phyloP scores from a whole-genome alignment of 495 filamentous ascomycete genomes.

The Penicillium odoratum region DNA sequence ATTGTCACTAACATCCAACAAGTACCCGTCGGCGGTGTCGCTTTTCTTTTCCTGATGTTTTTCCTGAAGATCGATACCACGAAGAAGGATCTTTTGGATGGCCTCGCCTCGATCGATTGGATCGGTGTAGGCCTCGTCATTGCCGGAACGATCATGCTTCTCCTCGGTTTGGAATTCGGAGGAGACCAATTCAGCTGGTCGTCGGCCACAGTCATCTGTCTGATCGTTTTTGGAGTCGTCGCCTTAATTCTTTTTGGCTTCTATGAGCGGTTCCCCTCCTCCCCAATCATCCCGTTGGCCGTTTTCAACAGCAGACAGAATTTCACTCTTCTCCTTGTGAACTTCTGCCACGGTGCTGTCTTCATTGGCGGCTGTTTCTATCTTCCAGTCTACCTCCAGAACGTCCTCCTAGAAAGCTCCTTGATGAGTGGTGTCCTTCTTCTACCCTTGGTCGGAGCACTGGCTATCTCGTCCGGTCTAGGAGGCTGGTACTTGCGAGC shows the following conservation, averaged over 20 bases:
- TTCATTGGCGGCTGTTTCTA: conserved; percentile 11
- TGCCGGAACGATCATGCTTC: conserved; percentile 31
- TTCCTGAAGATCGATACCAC: conserved; percentile 33
- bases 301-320: conserved; percentile 6
- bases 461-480: conserved; percentile 6
- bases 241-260: conserved; percentile 2
- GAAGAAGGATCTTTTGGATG: conserved; percentile 28
- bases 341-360: conserved; percentile 4
- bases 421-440: conserved; percentile 6
- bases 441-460: conserved; percentile 3
- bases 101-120: conserved; percentile 33
- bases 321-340: not conserved
- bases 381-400: conserved; percentile 6
- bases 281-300: not conserved
- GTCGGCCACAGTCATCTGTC: conserved; percentile 17
- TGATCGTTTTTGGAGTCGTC: conserved; percentile 5
- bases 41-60: conserved; percentile 37
- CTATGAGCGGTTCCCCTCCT: not conserved
- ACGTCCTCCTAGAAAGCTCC: conserved; percentile 6
- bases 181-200: conserved; percentile 36
- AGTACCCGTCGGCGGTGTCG: conserved; percentile 48
- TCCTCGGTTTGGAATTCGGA: conserved; percentile 45
- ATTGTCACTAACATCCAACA: not conserved
- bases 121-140: conserved; percentile 29
- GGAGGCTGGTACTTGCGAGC: conserved; percentile 41